phyloP scores from a whole-genome alignment of 2,329 filamentous ascomycete genomes.

The Apiospora pterosperma region DNA sequence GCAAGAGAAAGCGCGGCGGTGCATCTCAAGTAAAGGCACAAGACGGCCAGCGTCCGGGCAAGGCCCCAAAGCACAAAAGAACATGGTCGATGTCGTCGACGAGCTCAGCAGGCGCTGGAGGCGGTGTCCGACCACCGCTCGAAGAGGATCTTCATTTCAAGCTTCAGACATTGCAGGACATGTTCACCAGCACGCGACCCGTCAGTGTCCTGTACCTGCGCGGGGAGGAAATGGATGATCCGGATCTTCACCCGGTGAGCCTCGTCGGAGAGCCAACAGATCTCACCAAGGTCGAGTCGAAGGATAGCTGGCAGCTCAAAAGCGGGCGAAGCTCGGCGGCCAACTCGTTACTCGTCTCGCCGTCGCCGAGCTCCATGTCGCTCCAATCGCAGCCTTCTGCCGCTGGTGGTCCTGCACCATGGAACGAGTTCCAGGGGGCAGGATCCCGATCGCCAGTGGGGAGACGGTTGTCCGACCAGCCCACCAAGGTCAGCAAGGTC shows the following conservation, averaged over 20 bases:
- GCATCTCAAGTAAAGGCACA: slow-evolving; percentile 40
- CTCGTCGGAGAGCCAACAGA: slow-evolving; percentile 66
- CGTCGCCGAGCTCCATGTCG: slow-evolving; percentile 63
- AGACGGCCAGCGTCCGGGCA: slow-evolving; percentile 64
- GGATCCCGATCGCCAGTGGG: slow-evolving; percentile 17
- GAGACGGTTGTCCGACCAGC: slow-evolving; percentile 48
- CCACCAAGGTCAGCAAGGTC: slow-evolving; percentile 47
- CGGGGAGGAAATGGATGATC: slow-evolving; percentile 75
- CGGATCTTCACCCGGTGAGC: slow-evolving; percentile 72
- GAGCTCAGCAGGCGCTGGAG: slow-evolving; percentile 52
- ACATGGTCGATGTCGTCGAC: slow-evolving; percentile 93
- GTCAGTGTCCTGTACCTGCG: slow-evolving; percentile 75
- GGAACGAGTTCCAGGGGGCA: slow-evolving; percentile 51
- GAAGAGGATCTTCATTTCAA: slow-evolving; percentile 79
- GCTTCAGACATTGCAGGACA: slow-evolving; percentile 74
- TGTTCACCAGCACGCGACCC: slow-evolving; percentile 81
- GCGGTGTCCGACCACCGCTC: slow-evolving; percentile 46
- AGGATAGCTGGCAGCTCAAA: slow-evolving; percentile 50
- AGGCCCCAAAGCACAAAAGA: slow-evolving; percentile 84
- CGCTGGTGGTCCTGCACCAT: slow-evolving; percentile 40
- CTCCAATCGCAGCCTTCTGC: slow-evolving; percentile 54
- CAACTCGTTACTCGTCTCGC: slow-evolving; percentile 60
- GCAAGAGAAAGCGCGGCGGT: slow-evolving; percentile 58
- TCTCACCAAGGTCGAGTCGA: slow-evolving; percentile 49
- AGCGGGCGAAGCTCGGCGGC: slow-evolving; percentile 57